Evolutionary conservation across 345 rosid species (phyloP).

Genomic region (Excoecaria agallocha): DNA sequence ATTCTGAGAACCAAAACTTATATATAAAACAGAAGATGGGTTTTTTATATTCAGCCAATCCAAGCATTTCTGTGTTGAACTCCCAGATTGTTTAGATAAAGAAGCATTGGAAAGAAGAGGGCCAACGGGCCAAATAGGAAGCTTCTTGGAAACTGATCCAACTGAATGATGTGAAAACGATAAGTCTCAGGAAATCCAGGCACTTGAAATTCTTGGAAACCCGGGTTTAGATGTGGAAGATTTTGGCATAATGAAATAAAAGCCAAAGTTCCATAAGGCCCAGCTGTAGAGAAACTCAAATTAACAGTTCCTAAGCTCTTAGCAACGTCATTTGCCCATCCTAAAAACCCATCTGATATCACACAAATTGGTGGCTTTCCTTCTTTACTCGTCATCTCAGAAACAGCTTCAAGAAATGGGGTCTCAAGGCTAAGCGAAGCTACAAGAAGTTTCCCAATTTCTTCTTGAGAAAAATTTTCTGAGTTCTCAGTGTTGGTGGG

Average conservation of each 20-base stretch:
- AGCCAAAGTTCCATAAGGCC: slow-evolving; percentile 43
- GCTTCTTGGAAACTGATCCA: slow-evolving; percentile 31
- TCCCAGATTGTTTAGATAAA: background rate
- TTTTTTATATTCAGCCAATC: slow-evolving; percentile 38
- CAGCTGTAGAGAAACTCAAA: slow-evolving; percentile 31
- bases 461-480: slow-evolving; percentile 36
- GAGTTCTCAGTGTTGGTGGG: slow-evolving; percentile 36
- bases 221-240: slow-evolving; percentile 40
- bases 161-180: slow-evolving; percentile 38
- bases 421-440: slow-evolving; percentile 22
- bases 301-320: slow-evolving; percentile 23
- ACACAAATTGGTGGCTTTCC: slow-evolving; percentile 41
- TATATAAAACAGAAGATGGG: slow-evolving; percentile 38
- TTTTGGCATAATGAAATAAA: slow-evolving; percentile 40
- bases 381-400: slow-evolving; percentile 16
- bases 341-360: slow-evolving; percentile 37
- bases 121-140: slow-evolving; percentile 44
- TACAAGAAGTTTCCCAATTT: slow-evolving; percentile 6
- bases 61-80: slow-evolving; percentile 30
- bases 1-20: slow-evolving; percentile 56
- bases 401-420: slow-evolving; percentile 29
- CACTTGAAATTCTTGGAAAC: slow-evolving; percentile 32
- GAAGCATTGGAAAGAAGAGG: slow-evolving; percentile 38
- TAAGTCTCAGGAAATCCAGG: slow-evolving; percentile 46
- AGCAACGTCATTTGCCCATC: slow-evolving; percentile 42